These are phyloP conservation scores for Tolypocladium amazonense DNA, from an alignment of 2,329 filamentous ascomycete genomes.

Conservation along the genomic window DNA sequence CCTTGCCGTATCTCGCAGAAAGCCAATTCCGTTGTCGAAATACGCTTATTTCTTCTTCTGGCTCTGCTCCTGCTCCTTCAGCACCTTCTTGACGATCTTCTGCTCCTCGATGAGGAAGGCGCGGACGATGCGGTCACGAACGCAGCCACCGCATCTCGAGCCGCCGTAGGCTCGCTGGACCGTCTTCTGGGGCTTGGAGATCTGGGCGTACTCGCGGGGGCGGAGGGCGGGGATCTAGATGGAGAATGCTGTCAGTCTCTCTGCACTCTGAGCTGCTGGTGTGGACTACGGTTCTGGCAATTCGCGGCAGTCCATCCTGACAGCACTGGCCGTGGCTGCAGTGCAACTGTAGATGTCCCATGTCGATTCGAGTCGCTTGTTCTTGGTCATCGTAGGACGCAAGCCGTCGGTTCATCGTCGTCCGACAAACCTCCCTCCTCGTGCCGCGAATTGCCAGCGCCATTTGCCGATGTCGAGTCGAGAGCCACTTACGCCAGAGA, in stretches of 20 bases:
- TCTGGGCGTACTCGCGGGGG: slow-evolving; percentile 92
- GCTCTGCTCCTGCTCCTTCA: slow-evolving; percentile 88
- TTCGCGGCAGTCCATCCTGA: not conserved
- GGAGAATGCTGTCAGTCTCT: slow-evolving; percentile 6
- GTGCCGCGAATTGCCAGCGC: not conserved
- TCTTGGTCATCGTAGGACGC: not conserved
- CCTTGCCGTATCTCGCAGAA: slow-evolving; percentile 22
- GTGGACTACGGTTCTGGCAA: not conserved
- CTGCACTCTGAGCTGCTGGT: not conserved
- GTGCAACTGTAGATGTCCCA: not conserved
- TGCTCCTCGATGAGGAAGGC: slow-evolving; percentile 99
- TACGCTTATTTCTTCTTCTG: slow-evolving; percentile 58
- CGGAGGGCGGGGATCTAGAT: slow-evolving; percentile 83
- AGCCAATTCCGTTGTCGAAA: slow-evolving; percentile 17
- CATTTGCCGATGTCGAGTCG: slow-evolving; percentile 8
- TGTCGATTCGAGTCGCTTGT: not conserved
- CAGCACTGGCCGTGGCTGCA: not conserved
- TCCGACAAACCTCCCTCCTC: not conserved
- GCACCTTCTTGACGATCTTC: slow-evolving; percentile 99
- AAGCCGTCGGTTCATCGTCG: not conserved
- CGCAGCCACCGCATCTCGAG: slow-evolving; percentile 96
- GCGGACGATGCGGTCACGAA: slow-evolving; percentile 94
- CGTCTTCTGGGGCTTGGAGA: slow-evolving; percentile 99
- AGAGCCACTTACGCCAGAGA: slow-evolving; percentile 77
- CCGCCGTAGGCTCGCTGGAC: slow-evolving; percentile 98